Evolutionary conservation across 148 eudicot genomes (phyloP), one percentile per base, ranked within the genome.

Genomic region (Dianthus caryophyllus): DNA sequence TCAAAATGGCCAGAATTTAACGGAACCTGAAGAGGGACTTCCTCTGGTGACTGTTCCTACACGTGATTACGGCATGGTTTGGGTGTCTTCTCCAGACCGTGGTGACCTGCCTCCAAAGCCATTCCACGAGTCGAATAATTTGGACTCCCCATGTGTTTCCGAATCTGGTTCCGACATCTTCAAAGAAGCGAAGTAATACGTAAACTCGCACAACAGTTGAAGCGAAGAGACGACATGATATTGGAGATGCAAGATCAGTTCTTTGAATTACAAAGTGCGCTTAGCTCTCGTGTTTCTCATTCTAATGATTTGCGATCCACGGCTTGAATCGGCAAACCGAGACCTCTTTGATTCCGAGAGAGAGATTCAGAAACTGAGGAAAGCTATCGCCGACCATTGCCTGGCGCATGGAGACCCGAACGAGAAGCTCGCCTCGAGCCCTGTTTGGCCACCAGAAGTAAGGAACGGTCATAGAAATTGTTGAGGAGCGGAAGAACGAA

Each of bases 201-300:
- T 51, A 94, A 90, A 75, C 89, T 94, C 71, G 85, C 97, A 61
- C 97, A 82, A 60, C 99, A 94, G 78, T 53, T 94, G 64, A 94
- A 89, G 85, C 88, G 93, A 70, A 81, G 99, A 66, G 99, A 94
- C 66, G 93, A 90, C 53, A 84, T 82, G 93, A 88, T 86, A 56
- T 63, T 94, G 16, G 99, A 94, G 78, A 94, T 94, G 96, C 97
- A 94, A 64, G 97, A 94, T 66, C 99, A 88, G 73, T 88, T 94
- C 24, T 77, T 82, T 7, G 99, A 86, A 58, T 69, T 94, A 60
- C 97, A 88, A 80, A 82, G 41, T 65, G 80, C 97, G 16, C 78
- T 90, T 38, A 78, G 72, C 52, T 58, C 81, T 2, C 96, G 88
- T 71, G 38, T 68, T 53, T 82, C 90, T 39, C 96, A 86, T 79